A percentile compares a stretch with the other conserved stretches of the same genome.
Evolutionary conservation across 2,329 filamentous ascomycete species (phyloP).

Genomic region (Fusarium sp.): DNA sequence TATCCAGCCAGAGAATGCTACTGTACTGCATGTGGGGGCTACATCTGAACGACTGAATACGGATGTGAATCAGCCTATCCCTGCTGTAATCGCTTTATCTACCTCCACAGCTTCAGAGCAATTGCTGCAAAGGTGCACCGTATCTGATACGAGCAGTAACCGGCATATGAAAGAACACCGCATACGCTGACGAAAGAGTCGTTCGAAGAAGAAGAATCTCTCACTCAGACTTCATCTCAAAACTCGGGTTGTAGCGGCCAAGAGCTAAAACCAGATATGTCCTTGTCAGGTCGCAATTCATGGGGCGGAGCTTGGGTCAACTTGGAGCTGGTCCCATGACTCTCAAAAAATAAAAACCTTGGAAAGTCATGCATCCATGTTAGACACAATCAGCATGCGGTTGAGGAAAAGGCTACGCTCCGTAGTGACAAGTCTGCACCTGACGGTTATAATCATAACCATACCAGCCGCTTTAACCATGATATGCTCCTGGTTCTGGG

Average conservation of each 20-base stretch:
- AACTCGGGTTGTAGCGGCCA: constrained; percentile 8
- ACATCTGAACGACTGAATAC: neutral
- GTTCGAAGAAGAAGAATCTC: neutral
- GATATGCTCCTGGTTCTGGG: neutral
- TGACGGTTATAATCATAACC: constrained; percentile 5
- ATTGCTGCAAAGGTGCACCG: neutral
- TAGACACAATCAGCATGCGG: constrained; percentile 19
- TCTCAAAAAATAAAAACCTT: constrained; percentile 38
- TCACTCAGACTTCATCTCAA: neutral
- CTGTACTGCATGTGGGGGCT: constrained; percentile 23
- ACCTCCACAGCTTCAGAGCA: constrained; percentile 2
- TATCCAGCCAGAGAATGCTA: constrained; percentile 20
- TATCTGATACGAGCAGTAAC: neutral
- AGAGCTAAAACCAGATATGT: constrained; percentile 15
- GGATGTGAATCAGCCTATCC: neutral
- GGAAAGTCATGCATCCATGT: constrained; percentile 22
- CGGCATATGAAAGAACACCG: neutral
- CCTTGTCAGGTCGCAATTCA: constrained; percentile 26
- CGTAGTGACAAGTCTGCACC: constrained; percentile 1
- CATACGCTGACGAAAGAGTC: neutral
- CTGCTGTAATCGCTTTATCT: neutral
- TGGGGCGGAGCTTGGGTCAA: constrained; percentile 40
- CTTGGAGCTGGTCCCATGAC: constrained; percentile 40
- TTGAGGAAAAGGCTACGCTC: neutral
- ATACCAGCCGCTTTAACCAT: constrained; percentile 36